These are phyloP conservation scores for Sphaerulina populicola DNA, from an alignment of 2,329 filamentous ascomycete genomes.

Conservation along the genomic window DNA sequence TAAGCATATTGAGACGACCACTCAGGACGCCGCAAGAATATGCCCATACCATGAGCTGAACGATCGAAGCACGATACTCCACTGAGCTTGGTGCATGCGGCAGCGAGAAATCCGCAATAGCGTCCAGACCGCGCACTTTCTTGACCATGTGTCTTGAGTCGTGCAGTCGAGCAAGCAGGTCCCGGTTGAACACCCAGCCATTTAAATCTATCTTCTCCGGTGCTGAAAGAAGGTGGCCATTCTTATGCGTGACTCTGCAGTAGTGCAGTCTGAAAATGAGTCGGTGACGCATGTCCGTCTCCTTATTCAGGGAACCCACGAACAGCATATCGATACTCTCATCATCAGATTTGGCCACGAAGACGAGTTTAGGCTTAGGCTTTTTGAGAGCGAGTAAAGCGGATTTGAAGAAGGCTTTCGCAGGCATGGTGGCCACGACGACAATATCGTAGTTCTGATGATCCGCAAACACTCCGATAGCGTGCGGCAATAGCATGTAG, in stretches of 20 bases:
- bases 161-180: conserved; percentile 3
- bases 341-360: neutral
- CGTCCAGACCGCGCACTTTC: neutral
- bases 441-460: conserved; percentile 9
- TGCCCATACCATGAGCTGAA: conserved; percentile 3
- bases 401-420: conserved; percentile 19
- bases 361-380: conserved; percentile 3
- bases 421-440: conserved; percentile 16
- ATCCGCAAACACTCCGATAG: conserved; percentile 1
- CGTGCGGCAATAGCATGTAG: conserved; percentile 7
- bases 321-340: neutral
- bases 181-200: neutral
- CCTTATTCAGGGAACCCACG: neutral
- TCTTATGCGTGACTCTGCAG: conserved; percentile 4
- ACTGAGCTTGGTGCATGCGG: conserved; percentile 1
- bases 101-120: neutral
- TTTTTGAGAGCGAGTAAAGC: conserved; percentile 15
- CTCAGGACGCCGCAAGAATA: conserved; percentile 2
- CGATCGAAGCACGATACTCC: conserved; percentile 1
- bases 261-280: conserved; percentile 1
- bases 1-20: neutral
- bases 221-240: conserved; percentile 1
- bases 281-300: neutral
- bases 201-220: neutral
- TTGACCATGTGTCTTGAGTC: conserved; percentile 2